Evolutionary conservation across 2,329 filamentous ascomycete genomes (phyloP).

Genomic region (Pseudodiploospora longispora): DNA sequence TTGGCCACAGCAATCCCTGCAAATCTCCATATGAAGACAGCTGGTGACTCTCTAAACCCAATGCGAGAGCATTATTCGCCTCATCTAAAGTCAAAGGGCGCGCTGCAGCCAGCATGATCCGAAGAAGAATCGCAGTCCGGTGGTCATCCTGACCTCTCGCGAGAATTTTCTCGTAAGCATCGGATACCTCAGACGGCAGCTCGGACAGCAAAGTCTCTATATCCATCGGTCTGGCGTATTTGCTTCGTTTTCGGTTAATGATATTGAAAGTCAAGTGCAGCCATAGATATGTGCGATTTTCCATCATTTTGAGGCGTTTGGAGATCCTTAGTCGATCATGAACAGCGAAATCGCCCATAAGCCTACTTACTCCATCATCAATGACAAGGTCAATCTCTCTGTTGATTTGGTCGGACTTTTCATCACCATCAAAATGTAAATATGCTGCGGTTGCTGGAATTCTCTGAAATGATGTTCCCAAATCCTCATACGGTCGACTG

Average conservation of each 20-base stretch:
- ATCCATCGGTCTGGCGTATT: constrained; percentile 3
- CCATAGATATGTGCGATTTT: constrained; percentile 32
- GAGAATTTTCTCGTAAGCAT: constrained; percentile 20
- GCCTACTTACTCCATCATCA: constrained; percentile 10
- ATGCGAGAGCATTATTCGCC: neutral
- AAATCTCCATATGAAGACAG: too few relatives aligned
- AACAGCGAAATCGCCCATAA: constrained; percentile 9
- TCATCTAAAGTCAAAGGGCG: constrained; percentile 1
- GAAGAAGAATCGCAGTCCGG: neutral
- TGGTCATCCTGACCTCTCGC: neutral
- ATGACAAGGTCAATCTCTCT: constrained; percentile 25
- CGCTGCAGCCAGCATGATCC: neutral
- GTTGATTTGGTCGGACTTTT: constrained; percentile 17
- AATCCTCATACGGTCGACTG: constrained; percentile 20
- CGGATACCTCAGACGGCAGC: constrained; percentile 14
- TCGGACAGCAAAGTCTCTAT: constrained; percentile 6
- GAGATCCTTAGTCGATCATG: constrained; percentile 12
- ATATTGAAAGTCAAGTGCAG: constrained; percentile 25
- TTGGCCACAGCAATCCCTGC: neutral
- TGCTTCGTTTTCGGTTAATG: constrained; percentile 13
- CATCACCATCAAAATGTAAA: constrained; percentile 18
- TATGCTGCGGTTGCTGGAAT: constrained; percentile 7
- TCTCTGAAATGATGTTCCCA: constrained; percentile 12
- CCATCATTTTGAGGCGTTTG: constrained; percentile 16
- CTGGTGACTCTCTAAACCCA: neutral